phyloP scores from a whole-genome alignment of 306 rosid genomes.

The Sindora glabra region DNA sequence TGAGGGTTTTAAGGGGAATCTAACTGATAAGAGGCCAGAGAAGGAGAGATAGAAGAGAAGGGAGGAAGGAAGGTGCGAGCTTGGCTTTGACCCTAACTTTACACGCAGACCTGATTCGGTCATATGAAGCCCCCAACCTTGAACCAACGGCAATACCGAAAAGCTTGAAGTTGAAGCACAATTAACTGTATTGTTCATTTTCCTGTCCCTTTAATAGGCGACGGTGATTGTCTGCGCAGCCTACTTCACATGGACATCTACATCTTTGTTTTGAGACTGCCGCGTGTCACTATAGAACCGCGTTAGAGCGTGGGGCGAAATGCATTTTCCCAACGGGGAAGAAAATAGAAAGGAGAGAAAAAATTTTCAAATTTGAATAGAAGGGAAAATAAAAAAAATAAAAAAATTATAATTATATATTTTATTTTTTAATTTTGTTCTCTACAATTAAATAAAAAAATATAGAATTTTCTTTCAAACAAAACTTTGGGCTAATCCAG shows the following conservation, averaged over 20 bases:
- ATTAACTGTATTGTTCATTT: neutral
- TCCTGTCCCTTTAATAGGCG: neutral
- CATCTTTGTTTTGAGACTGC: neutral
- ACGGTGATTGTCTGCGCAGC: neutral
- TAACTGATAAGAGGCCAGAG: neutral
- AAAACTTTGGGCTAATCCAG: slow-evolving; percentile 27
- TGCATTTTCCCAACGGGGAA: too few relatives aligned
- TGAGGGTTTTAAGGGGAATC: neutral
- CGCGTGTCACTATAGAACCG: too few relatives aligned
- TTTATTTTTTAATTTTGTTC: neutral
- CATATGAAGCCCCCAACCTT: slow-evolving; percentile 11
- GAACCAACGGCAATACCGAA: slow-evolving; percentile 59
- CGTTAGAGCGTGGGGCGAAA: too few relatives aligned
- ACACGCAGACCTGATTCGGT: slow-evolving; percentile 24
- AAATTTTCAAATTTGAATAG: too few relatives aligned
- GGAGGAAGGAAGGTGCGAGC: slow-evolving; percentile 34
- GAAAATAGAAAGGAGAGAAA: too few relatives aligned
- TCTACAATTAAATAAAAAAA: too few relatives aligned
- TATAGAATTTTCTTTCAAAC: too few relatives aligned
- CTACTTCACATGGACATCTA: slow-evolving; percentile 1
- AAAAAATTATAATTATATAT: too few relatives aligned
- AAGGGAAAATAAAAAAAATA: too few relatives aligned
- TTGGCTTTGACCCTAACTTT: too few relatives aligned
- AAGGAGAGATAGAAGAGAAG: neutral
- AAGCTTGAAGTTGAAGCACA: slow-evolving; percentile 23